Conservation (phyloP, 148 eudicot species). For the Fagopyrum homotropicum region DNA sequence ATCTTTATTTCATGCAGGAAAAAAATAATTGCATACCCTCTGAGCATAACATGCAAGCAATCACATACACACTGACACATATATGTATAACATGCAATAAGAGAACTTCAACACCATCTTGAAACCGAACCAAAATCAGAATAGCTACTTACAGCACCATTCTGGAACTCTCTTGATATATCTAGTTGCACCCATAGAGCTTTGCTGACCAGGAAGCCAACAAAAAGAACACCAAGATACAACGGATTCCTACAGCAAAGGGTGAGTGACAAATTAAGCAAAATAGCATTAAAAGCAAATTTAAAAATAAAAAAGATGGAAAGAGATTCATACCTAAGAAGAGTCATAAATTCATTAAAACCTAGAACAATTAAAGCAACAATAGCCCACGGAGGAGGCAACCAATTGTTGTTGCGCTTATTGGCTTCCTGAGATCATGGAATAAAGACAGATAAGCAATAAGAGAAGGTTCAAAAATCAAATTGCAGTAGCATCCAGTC, state of each 20-base stretch:
- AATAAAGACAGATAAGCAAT: not conserved
- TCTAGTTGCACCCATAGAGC: slow-evolving; percentile 99
- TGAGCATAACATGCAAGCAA: too few relatives aligned
- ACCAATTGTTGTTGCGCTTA: slow-evolving; percentile 84
- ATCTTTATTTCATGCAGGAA: too few relatives aligned
- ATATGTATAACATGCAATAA: too few relatives aligned
- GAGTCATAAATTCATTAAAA: slow-evolving; percentile 96
- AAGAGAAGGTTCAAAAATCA: not conserved
- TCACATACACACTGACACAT: too few relatives aligned
- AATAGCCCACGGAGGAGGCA: slow-evolving; percentile 99
- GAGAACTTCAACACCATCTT: not conserved
- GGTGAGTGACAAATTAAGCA: not conserved
- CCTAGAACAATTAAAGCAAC: slow-evolving; percentile 75
- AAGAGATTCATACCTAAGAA: slow-evolving; percentile 50
- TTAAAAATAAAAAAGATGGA: not conserved
- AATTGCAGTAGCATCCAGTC: not conserved
- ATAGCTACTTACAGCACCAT: slow-evolving; percentile 70
- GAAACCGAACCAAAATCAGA: slow-evolving; percentile 6
- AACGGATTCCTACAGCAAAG: slow-evolving; percentile 76
- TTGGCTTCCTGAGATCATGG: slow-evolving; percentile 77
- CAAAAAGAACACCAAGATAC: slow-evolving; percentile 69
- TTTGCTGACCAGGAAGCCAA: slow-evolving; percentile 62
- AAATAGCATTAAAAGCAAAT: not conserved
- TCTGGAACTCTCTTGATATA: slow-evolving; percentile 69
- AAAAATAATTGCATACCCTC: too few relatives aligned